Conservation (phyloP, 1,284 basidiomycete genomes). For the Moesziomyces globuligerus region DNA sequence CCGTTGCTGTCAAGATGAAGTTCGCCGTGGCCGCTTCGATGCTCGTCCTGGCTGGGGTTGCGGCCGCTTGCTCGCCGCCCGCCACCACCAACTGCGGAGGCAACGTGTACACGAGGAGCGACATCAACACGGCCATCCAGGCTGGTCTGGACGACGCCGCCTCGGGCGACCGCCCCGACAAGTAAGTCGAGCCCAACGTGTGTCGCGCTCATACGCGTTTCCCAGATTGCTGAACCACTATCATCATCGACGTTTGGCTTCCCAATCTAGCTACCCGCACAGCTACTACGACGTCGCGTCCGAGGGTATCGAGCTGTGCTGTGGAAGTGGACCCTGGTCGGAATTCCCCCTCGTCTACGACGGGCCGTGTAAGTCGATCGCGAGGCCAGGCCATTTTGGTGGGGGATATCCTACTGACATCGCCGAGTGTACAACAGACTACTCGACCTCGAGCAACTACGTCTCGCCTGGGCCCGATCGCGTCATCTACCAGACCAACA, state of each 20-base stretch:
- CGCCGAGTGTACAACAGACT: neutral
- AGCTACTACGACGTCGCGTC: constrained; percentile 21
- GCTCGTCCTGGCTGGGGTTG: constrained; percentile 10
- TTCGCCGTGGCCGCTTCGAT: constrained; percentile 17
- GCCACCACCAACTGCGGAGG: constrained; percentile 28
- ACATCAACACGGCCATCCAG: constrained; percentile 29
- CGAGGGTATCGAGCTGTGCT: constrained; percentile 21
- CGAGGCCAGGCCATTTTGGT: too few species aligned
- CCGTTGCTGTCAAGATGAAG: constrained; percentile 43
- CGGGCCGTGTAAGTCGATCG: constrained; percentile 10
- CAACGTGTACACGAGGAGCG: constrained; percentile 17
- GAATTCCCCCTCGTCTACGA: neutral
- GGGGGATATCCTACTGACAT: constrained; percentile 4
- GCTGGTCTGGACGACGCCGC: constrained; percentile 11
- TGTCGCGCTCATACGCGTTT: too few species aligned
- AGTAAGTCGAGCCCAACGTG: neutral
- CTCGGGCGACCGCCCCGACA: constrained; percentile 6
- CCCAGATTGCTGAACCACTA: too few species aligned
- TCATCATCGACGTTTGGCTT: neutral
- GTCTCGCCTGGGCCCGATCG: constrained; percentile 43
- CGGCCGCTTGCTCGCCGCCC: constrained; percentile 12
- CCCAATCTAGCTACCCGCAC: constrained; percentile 24
- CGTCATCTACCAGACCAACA: constrained; percentile 25
- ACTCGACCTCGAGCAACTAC: constrained; percentile 15
- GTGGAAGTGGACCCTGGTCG: constrained; percentile 1